These are phyloP conservation scores for Phytophthora sp. DNA, from an alignment of 352 stramenopile genomes.

Conservation along the genomic window DNA sequence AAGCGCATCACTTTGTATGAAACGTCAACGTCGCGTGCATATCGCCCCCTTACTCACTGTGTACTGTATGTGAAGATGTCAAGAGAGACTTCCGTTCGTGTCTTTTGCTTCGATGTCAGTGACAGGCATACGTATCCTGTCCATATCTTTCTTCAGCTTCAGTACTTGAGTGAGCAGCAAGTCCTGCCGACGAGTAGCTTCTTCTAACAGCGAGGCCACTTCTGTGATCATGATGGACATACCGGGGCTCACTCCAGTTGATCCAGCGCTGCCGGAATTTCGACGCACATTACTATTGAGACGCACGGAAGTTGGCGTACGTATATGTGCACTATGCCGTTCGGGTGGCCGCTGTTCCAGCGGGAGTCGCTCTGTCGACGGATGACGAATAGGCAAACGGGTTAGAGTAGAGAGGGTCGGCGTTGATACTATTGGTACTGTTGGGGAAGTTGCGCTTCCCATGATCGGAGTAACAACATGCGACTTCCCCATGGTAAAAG, in stretches of 20 bases:
- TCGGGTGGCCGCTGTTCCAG: conserved; percentile 35
- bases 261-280: conserved; percentile 18
- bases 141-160: conserved; percentile 45
- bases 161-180: conserved; percentile 48
- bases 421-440: background rate
- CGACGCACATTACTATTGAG: conserved; percentile 44
- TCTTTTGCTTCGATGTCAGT: conserved; percentile 8
- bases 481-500: background rate
- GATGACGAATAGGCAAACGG: conserved; percentile 13
- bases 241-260: conserved; percentile 31
- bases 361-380: conserved; percentile 24
- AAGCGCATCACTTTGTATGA: background rate
- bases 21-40: background rate
- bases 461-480: conserved; percentile 2
- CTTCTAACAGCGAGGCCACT: conserved; percentile 45
- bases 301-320: conserved; percentile 43
- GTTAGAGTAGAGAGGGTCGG: conserved; percentile 3
- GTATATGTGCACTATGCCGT: conserved; percentile 28
- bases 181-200: conserved; percentile 54
- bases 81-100: conserved; percentile 12
- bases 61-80: conserved; percentile 2
- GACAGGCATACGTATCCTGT: conserved; percentile 18
- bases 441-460: background rate
- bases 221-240: conserved; percentile 59
- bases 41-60: conserved; percentile 3